Conservation (phyloP, 2,329 filamentous ascomycete genomes). For the Diaporthe sp. region DNA sequence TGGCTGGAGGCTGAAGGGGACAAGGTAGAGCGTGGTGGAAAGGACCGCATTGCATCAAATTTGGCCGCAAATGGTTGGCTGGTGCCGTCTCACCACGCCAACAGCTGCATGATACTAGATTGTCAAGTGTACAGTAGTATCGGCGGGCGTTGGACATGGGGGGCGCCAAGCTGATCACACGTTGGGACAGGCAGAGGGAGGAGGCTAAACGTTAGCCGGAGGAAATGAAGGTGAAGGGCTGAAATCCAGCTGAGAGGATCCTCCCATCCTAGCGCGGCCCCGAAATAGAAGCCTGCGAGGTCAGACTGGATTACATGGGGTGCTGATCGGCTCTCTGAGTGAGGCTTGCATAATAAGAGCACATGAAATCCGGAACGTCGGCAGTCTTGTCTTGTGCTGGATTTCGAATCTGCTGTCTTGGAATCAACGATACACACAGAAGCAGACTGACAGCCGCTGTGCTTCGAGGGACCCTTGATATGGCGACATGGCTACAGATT, state of each 20-base stretch:
- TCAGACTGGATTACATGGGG: conserved; percentile 11
- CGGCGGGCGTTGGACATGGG: conserved; percentile 28
- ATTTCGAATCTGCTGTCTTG: not conserved
- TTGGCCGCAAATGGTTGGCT: conserved; percentile 36
- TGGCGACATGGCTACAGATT: not conserved
- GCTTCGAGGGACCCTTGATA: conserved; percentile 9
- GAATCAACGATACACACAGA: not conserved
- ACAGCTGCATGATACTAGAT: conserved; percentile 35
- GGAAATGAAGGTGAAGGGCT: conserved; percentile 26
- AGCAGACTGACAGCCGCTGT: not conserved
- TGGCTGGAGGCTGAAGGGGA: conserved; percentile 36
- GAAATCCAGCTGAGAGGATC: conserved; percentile 37
- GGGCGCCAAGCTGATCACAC: conserved; percentile 29
- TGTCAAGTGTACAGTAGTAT: conserved; percentile 17
- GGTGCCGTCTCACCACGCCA: conserved; percentile 23
- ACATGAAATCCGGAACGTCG: not conserved
- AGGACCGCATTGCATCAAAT: conserved; percentile 24
- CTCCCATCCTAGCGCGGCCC: conserved; percentile 30
- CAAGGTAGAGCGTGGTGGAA: conserved; percentile 28
- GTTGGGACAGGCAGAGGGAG: conserved; percentile 15
- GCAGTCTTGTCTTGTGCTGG: not conserved
- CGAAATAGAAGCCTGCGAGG: conserved; percentile 22
- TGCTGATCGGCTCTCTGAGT: conserved; percentile 7
- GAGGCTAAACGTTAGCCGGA: conserved; percentile 21
- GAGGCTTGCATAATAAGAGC: not conserved